Evolutionary conservation across 108 stramenopile genomes (phyloP).

Genomic region (Nitzschia sp.): DNA sequence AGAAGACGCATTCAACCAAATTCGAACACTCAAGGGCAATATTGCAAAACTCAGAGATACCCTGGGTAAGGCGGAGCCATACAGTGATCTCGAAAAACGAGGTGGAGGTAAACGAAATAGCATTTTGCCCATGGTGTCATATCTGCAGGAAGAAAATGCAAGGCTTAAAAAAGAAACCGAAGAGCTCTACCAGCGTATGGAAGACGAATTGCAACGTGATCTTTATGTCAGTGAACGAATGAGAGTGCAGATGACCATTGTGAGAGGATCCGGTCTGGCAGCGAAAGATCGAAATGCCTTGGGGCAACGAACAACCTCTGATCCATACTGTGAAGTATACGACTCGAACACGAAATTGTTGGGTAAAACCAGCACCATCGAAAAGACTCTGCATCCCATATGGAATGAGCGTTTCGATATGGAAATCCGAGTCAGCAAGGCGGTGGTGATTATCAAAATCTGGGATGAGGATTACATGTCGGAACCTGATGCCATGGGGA

Average conservation of each 20-base stretch:
- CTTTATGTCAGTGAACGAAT: background rate
- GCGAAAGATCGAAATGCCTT: conserved; percentile 42
- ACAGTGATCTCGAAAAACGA: background rate
- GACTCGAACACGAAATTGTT: conserved; percentile 4
- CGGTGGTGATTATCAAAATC: conserved; percentile 20
- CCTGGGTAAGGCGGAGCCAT: background rate
- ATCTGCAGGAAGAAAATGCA: background rate
- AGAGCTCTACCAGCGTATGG: background rate
- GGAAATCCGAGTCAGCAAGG: background rate
- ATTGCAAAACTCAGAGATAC: background rate
- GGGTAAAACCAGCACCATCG: conserved; percentile 31
- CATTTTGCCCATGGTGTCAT: background rate
- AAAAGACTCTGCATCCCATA: conserved; percentile 33
- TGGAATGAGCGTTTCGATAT: conserved; percentile 34
- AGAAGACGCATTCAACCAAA: background rate
- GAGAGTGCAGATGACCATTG: conserved; percentile 4
- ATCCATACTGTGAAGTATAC: conserved; percentile 39
- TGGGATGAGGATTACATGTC: conserved; percentile 32
- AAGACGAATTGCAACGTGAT: background rate
- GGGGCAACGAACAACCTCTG: conserved; percentile 38
- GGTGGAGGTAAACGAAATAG: background rate
- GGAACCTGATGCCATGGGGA: conserved; percentile 39
- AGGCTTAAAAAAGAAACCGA: background rate
- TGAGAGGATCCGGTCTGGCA: conserved; percentile 25
- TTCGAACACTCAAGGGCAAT: background rate